A percentile compares a stretch with the other conserved stretches of the same genome.
Conservation (phyloP, 192 early-diverging fungal genomes). For the Paraglomus brasilianum region DNA sequence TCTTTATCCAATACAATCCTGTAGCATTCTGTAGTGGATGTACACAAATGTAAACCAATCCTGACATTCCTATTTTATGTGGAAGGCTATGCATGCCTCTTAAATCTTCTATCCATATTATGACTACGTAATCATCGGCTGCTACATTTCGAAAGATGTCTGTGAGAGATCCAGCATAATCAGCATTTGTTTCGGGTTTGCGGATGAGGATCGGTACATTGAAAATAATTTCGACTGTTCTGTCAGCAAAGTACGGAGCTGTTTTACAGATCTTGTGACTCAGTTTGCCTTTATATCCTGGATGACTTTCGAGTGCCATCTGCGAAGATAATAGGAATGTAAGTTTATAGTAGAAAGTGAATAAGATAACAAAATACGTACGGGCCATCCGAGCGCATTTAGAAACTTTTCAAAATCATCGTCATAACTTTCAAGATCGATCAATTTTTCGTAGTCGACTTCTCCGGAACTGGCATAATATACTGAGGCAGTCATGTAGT, state of each 20-base stretch:
- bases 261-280: slow-evolving; percentile 52
- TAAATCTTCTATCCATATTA: slow-evolving; percentile 76
- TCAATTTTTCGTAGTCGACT: slow-evolving; percentile 49
- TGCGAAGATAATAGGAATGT: background rate
- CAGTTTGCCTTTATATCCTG: slow-evolving; percentile 64
- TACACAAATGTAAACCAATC: slow-evolving; percentile 63
- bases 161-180: slow-evolving; percentile 41
- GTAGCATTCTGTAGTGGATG: slow-evolving; percentile 62
- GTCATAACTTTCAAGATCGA: slow-evolving; percentile 46
- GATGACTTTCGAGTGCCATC: slow-evolving; percentile 58
- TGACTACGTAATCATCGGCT: slow-evolving; percentile 61
- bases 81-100: slow-evolving; percentile 42
- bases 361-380: slow-evolving; percentile 25
- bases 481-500: slow-evolving; percentile 65
- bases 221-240: slow-evolving; percentile 67
- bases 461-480: slow-evolving; percentile 62
- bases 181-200: slow-evolving; percentile 10
- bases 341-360: background rate
- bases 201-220: slow-evolving; percentile 65
- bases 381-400: slow-evolving; percentile 70
- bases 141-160: slow-evolving; percentile 43
- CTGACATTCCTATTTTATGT: slow-evolving; percentile 39
- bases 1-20: slow-evolving; percentile 68
- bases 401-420: slow-evolving; percentile 71
- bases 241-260: slow-evolving; percentile 69